Percentiles rank a stretch among this genome's conserved stretches.
These are phyloP conservation scores for Quercus bicolor DNA, from an alignment of 306 rosid genomes.

Conservation along the genomic window DNA sequence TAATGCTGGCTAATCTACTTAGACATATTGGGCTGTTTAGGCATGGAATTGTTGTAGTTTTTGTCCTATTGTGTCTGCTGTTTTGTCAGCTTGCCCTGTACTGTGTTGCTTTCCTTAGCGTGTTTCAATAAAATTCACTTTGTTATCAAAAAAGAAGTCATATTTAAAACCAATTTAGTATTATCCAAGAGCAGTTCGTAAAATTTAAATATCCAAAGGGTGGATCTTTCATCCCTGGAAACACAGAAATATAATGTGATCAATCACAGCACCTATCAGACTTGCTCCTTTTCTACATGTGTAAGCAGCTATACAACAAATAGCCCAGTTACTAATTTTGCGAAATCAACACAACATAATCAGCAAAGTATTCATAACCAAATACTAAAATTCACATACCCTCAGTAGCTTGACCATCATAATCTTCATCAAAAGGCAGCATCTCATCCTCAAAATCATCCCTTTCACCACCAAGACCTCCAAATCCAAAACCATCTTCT, in stretches of 20 bases:
- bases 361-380: neutral
- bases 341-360: neutral
- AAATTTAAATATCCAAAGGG: neutral
- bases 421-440: slow-evolving; percentile 38
- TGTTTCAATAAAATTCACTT: too few relatives aligned
- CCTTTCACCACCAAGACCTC: slow-evolving; percentile 52
- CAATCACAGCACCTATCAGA: neutral
- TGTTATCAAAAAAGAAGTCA: neutral
- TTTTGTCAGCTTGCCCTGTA: too few relatives aligned
- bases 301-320: too few relatives aligned
- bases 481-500: slow-evolving; percentile 50
- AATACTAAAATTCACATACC: slow-evolving; percentile 1
- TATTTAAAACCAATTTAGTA: neutral
- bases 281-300: too few relatives aligned
- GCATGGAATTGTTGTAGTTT: too few relatives aligned
- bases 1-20: too few relatives aligned
- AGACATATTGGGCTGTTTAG: too few relatives aligned
- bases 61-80: too few relatives aligned
- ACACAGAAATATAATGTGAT: neutral
- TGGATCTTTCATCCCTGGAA: neutral
- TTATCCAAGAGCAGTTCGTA: neutral
- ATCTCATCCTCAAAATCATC: slow-evolving; percentile 83
- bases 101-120: too few relatives aligned
- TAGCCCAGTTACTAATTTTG: too few relatives aligned
- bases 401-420: slow-evolving; percentile 24